A percentile compares a stretch with the other conserved stretches of the same genome.
Evolutionary conservation across 2,329 filamentous ascomycete genomes (phyloP).

Genomic region (Apiospora arundinis): DNA sequence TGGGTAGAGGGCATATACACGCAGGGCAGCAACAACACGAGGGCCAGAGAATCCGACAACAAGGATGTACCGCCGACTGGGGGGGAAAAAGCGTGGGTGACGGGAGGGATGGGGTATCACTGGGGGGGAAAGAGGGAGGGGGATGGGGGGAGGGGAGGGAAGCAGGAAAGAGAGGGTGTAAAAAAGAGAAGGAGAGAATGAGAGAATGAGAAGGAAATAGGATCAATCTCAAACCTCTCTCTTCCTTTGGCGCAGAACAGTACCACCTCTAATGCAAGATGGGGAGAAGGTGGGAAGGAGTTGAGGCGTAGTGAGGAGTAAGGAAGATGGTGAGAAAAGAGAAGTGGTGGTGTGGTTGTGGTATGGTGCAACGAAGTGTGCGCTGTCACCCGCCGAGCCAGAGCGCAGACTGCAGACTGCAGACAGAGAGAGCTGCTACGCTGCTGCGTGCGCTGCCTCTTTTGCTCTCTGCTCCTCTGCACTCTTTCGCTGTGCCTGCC

Average conservation of each 20-base stretch:
- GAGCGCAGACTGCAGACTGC: background rate
- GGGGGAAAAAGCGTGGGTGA: slow-evolving; percentile 25
- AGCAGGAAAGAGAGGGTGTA: slow-evolving; percentile 20
- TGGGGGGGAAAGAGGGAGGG: slow-evolving; percentile 30
- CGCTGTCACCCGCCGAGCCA: slow-evolving; percentile 13
- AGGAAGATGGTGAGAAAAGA: slow-evolving; percentile 18
- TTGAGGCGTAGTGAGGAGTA: slow-evolving; percentile 17
- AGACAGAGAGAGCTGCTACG: background rate
- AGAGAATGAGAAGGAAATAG: slow-evolving; percentile 28
- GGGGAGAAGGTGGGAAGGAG: slow-evolving; percentile 1
- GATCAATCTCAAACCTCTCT: slow-evolving; percentile 26
- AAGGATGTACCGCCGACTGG: slow-evolving; percentile 25
- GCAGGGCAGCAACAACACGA: slow-evolving; percentile 16
- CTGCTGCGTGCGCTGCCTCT: background rate
- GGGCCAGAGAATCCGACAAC: slow-evolving; percentile 14
- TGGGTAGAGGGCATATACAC: slow-evolving; percentile 39
- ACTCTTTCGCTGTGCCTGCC: too few relatives aligned
- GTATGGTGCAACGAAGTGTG: slow-evolving; percentile 17
- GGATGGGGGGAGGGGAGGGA: slow-evolving; percentile 26
- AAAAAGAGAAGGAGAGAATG: slow-evolving; percentile 30
- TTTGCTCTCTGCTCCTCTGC: slow-evolving; percentile 1
- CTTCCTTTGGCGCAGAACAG: slow-evolving; percentile 24
- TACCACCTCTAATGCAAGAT: slow-evolving; percentile 18
- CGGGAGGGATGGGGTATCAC: slow-evolving; percentile 34
- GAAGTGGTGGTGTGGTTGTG: slow-evolving; percentile 18